Base-by-base conservation (phyloP, 2,329 filamentous ascomycete species). In the Clonostachys chloroleuca region DNA sequence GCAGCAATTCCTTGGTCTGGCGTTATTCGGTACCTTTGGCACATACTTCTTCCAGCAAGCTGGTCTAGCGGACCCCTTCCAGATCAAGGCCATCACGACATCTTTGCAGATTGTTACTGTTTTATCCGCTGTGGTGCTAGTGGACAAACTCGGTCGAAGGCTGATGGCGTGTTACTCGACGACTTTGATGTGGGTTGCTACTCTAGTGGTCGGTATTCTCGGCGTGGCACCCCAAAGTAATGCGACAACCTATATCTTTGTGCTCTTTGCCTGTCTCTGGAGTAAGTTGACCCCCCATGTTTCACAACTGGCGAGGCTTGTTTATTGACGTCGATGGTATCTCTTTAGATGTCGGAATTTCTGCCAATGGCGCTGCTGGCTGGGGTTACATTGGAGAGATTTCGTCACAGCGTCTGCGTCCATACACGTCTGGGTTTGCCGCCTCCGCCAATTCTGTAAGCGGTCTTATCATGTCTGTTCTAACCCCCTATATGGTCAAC, bases 341-440 rank as follows among this genome's bases (percentile, higher is more conserved):
- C 53, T 12, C 41, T 54, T 18, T 39, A 58, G 54, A 59, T 36
- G 53, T 58, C 16, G 59, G 55, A 3, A 47, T 59, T 36, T 56
- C 54, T 5, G 52, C 55, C 9, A 61, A 58, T 44, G 56, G 55
- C 5, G 58, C 57, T 3, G 55, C 57, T 2, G 58, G 58, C 8
- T 63, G 57, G 56, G 59, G 57, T 8, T 59, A 58, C 46, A 57
- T 61, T 42, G 60, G 56, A 24, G 60, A 63, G 48, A 61, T 62
- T 12, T 60, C 60, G 4, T 59, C 59, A 1, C 56, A 59, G 47
- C 55, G 57, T 13, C 51, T 60, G 17, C 54, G 56, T 5, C 52
- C 54, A 3, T 54, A 55, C 42, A 58, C 56, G 5, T 51, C 54
- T 5, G 54, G 55, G 1, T 54, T 57, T 34, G 56, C 51, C 17